Evolutionary conservation across 2,329 filamentous ascomycete species (phyloP), one percentile per base, ranked within the genome.

Genomic region (Tolypocladium album): DNA sequence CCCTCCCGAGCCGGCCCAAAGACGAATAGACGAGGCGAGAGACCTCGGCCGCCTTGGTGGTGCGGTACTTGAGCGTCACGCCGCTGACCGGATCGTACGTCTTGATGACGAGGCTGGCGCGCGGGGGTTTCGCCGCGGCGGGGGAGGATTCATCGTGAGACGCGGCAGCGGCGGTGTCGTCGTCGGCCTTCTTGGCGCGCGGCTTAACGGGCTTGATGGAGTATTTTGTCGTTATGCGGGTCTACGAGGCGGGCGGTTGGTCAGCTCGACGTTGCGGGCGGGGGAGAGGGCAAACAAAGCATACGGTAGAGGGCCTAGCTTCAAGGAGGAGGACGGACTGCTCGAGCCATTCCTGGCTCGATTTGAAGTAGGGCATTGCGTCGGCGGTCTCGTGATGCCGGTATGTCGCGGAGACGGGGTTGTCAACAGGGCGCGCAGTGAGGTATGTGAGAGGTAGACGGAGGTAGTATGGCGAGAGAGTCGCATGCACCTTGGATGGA

Each of bases 171-270:
- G 66, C 62, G 67, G 66, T 64, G 63, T 66, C 66, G 34, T 63
- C 64, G 55, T 65, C 64, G 62, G 67, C 57, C 56, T 70, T 69
- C 36, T 56, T 55, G 24, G 57, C 56, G 56, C 68, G 64, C 22
- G 67, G 66, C 40, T 70, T 71, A 45, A 74, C 71, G 47, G 80
- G 78, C 40, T 79, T 77, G 72, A 93, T 86, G 71, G 85, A 88
- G 84, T 97, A 99, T 80, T 89, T 92, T 64, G 92, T 96, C 66
- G 91, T 95, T 77, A 97, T 90, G 70, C 87, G 85, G 56, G 93
- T 92, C 92, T 97, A 69, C 36, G 27, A 31, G 24, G 50, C 27
- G 27, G 22, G 24, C 4, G 43, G 27, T 43, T 24, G 40, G 20
- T 47, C 38, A 47, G 55, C 7, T 15, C n/a, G 6, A 5, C 2